Evolutionary conservation across 2,329 filamentous ascomycete genomes (phyloP).

Genomic region (Aaosphaeria pasadenensis): DNA sequence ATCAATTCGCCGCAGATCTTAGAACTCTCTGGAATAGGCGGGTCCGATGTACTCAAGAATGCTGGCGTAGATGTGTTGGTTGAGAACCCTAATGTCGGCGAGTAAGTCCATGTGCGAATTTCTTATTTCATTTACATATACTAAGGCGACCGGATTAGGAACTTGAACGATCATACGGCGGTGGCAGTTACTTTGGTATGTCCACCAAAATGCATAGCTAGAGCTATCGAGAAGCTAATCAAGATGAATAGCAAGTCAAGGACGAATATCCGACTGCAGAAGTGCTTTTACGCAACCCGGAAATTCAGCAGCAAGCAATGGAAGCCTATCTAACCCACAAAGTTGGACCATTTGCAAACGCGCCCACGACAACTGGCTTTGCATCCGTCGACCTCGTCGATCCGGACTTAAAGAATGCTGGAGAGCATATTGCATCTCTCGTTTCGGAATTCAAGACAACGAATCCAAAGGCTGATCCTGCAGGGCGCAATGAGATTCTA

Average conservation of each 20-base stretch:
- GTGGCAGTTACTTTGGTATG: slow-evolving; percentile 16
- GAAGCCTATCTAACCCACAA: slow-evolving; percentile 25
- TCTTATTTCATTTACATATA: no score
- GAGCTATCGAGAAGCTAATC: not conserved
- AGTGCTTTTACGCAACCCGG: slow-evolving; percentile 16
- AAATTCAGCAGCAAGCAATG: slow-evolving; percentile 22
- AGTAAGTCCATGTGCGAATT: slow-evolving; percentile 1
- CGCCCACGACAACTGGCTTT: slow-evolving; percentile 24
- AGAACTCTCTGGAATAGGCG: slow-evolving; percentile 31
- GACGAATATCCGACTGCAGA: slow-evolving; percentile 26
- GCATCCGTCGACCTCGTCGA: slow-evolving; percentile 17
- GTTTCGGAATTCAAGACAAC: slow-evolving; percentile 13
- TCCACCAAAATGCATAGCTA: not conserved
- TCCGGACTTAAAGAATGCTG: slow-evolving; percentile 14
- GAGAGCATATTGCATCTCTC: slow-evolving; percentile 17
- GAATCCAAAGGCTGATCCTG: slow-evolving; percentile 18
- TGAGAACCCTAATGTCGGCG: slow-evolving; percentile 28
- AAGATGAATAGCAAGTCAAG: slow-evolving; percentile 15
- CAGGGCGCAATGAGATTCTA: slow-evolving; percentile 18
- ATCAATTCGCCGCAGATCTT: slow-evolving; percentile 30
- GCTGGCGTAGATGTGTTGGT: slow-evolving; percentile 26
- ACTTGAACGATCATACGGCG: slow-evolving; percentile 33
- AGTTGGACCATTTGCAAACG: slow-evolving; percentile 23
- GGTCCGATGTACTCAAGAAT: slow-evolving; percentile 18
- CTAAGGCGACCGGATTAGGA: slow-evolving; percentile 1